Base-by-base conservation (phyloP, 106 monocot genomes). In the Xerophyta viscosa region DNA sequence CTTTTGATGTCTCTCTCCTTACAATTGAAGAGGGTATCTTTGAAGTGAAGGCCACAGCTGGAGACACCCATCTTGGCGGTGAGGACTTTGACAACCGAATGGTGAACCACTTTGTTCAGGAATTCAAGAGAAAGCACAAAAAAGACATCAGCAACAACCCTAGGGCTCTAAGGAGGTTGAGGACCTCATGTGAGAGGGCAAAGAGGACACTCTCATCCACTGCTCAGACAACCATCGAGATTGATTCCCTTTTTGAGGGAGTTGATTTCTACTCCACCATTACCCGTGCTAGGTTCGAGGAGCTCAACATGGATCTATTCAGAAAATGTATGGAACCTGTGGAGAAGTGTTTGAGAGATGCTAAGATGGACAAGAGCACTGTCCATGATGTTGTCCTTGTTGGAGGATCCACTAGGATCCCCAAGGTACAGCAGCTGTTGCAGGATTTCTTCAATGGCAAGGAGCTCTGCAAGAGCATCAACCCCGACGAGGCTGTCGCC, bases 41-140 rank as follows among this genome's bases (percentile, higher is more conserved):
- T 29, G 65, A 70, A 41, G 76, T 70, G 48, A 70, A 61, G 48
- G 76, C 76, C 8, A 77, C 76, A 3, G 70, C 65, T 12, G 76
- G 76, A 5, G 70, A 77, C 48, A 77, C 76, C 8, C 76, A 77
- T 51, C 63, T 74, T 33, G 69, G 69, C 37, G 64, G 67, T 24
- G 67, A 67, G 48, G 67, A 58, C 39, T 67, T 67, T 29, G 67
- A 67, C 39, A 58, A 50, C 39, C 12, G 67, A 0, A 31, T 67
- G 58, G 58, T 67, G 28, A 58, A 58, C 24, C 58, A 67, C 50
- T 67, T 67, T 29, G 58, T 58, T 14, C 57, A 67, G 18, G 57
- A 58, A 26, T 58, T 67, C 48, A 67, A 58, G 56, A 67, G 58
- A 39, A 67, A 67, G 31, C 18, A 67, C 50, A 50, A 58, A 24